These are phyloP conservation scores for Tetracladium setigerum DNA, from an alignment of 495 filamentous ascomycete genomes.

Conservation along the genomic window DNA sequence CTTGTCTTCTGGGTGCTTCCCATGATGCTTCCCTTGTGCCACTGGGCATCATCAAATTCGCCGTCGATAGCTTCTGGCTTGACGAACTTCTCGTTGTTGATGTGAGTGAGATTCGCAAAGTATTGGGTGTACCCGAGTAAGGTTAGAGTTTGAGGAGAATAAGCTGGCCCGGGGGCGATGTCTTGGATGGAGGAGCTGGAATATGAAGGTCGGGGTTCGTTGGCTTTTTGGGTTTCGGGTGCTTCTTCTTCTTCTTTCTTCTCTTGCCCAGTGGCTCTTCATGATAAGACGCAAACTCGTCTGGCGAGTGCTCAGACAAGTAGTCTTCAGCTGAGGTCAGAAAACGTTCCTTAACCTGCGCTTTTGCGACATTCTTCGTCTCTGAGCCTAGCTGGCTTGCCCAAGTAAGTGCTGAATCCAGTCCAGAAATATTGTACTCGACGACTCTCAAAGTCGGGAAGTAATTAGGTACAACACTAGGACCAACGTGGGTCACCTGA, in stretches of 20 bases:
- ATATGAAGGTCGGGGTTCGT: conserved; percentile 55
- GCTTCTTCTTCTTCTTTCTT: conserved; percentile 37
- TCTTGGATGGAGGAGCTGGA: conserved; percentile 65
- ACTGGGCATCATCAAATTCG: conserved; percentile 27
- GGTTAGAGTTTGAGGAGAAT: conserved; percentile 76
- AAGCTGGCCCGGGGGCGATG: conserved; percentile 76
- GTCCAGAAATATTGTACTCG: conserved; percentile 87
- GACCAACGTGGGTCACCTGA: conserved; percentile 66
- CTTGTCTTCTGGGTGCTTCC: conserved; percentile 39
- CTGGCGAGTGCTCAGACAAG: not conserved
- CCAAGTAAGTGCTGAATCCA: conserved; percentile 49
- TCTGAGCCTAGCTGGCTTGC: conserved; percentile 17
- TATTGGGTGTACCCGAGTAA: conserved; percentile 79
- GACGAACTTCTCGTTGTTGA: conserved; percentile 57
- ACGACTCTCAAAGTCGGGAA: conserved; percentile 81
- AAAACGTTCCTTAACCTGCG: not conserved
- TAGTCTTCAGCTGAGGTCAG: no score
- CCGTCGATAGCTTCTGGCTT: conserved; percentile 10
- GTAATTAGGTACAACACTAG: conserved; percentile 89
- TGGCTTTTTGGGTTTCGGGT: conserved; percentile 46
- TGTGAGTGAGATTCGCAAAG: conserved; percentile 81
- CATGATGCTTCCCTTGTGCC: conserved; percentile 49
- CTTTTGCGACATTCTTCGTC: not conserved
- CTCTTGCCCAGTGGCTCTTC: conserved; percentile 9
- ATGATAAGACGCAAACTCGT: not conserved